Base-by-base conservation (phyloP, 306 rosid species). In the Glycyrrhiza uralensis region DNA sequence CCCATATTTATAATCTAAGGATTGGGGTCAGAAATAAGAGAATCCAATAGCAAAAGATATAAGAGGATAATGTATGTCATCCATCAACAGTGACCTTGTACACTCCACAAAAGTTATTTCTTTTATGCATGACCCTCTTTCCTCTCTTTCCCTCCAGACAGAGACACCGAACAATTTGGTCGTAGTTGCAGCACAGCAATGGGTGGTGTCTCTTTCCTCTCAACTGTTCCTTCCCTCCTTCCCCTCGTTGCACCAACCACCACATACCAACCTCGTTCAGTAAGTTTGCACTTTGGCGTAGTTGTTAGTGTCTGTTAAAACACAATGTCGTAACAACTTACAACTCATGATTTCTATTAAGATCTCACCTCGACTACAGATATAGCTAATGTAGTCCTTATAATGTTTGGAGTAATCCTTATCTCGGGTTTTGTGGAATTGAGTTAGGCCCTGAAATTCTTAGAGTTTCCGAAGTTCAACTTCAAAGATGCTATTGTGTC, bases 121-220 rank as follows among this genome's bases (percentile, higher is more conserved):
- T 17, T 17, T 23, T 62, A 35, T 60, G 20, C 77, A n/a, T 52
- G 39, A 28, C 39, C 7, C 52, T 11, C 41, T 30, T 41, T 22
- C 28, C 28, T 11, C 45, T 38, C 76, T 55, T 12, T 72, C 50
- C 33, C 52, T 20, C 22, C 20, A 33, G 2, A 65, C 39, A 18
- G 75, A 58, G 47, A 64, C 72, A 28, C 66, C 49, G 12, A 10
- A 65, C 29, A 47, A 60, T 20, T 29, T 41, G 32, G 66, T 19
- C 57, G 17, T 23, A 45, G 26, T 59, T 73, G 63, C 17, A 36
- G 54, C 22, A n/a, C n/a, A 36, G 61, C 76, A 71, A 92, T 89
- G 97, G 90, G 84, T 68, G 90, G 84, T 68, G 76, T 89, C 72
- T 92, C 93, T 56, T 84, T 89, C 69, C 86, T 87, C 63, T 89